Evolutionary conservation across 495 filamentous ascomycete species (phyloP).

Genomic region (Clohesyomyces aquaticus): DNA sequence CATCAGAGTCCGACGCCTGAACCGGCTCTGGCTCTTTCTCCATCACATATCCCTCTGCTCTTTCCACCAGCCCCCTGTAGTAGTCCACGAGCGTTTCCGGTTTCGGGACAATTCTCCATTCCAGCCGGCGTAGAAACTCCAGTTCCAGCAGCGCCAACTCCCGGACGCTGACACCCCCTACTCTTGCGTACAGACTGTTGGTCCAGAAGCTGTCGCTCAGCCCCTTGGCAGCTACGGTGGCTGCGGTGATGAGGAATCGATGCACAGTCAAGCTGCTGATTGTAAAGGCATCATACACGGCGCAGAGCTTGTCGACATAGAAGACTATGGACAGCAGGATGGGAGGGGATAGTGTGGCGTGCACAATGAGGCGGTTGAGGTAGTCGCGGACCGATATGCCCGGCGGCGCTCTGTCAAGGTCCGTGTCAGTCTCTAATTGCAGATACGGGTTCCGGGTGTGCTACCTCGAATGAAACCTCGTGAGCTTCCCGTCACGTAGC

Average conservation of each 20-base stretch:
- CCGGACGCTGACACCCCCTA: slow-evolving; percentile 84
- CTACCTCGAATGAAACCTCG: slow-evolving; percentile 91
- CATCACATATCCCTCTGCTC: slow-evolving; percentile 61
- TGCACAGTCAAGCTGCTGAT: slow-evolving; percentile 95
- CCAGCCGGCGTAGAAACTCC: slow-evolving; percentile 86
- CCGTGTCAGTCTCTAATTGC: slow-evolving; percentile 19
- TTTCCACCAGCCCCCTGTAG: slow-evolving; percentile 80
- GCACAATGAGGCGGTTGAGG: slow-evolving; percentile 85
- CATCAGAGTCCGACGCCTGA: neutral
- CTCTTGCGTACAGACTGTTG: slow-evolving; percentile 90
- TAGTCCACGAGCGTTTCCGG: slow-evolving; percentile 92
- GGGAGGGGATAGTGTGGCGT: slow-evolving; percentile 89
- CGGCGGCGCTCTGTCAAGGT: slow-evolving; percentile 71
- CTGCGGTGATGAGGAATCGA: slow-evolving; percentile 93
- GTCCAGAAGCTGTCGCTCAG: slow-evolving; percentile 98
- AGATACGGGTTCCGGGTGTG: no score
- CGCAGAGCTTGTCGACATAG: slow-evolving; percentile 95
- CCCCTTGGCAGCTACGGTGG: slow-evolving; percentile 93
- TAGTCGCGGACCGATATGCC: slow-evolving; percentile 94
- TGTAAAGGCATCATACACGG: slow-evolving; percentile 88
- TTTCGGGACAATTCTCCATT: slow-evolving; percentile 96
- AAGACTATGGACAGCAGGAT: slow-evolving; percentile 99
- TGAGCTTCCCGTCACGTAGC: slow-evolving; percentile 79
- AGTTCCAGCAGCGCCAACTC: slow-evolving; percentile 93
- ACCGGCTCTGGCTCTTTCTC: slow-evolving; percentile 24